phyloP scores from a whole-genome alignment of 2,329 filamentous ascomycete species.

The Gaeumannomyces tritici region DNA sequence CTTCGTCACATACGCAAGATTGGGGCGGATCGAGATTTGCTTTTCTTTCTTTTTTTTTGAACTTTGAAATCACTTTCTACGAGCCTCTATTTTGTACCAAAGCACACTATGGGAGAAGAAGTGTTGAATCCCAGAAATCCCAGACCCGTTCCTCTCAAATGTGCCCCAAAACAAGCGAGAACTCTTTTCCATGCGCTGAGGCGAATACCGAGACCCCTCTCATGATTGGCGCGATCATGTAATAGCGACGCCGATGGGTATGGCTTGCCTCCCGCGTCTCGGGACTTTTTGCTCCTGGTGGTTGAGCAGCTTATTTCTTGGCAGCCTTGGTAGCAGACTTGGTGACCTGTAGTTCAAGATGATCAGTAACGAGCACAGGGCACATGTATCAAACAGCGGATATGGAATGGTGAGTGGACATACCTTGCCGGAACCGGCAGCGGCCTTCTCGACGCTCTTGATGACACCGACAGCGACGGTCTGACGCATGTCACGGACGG shows the following conservation, averaged over 20 bases:
- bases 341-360: conserved; percentile 34
- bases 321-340: conserved; percentile 64
- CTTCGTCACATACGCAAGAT: background rate
- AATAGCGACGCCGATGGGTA: conserved; percentile 4
- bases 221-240: conserved; percentile 14
- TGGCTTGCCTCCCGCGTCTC: conserved; percentile 11
- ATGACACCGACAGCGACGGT: conserved; percentile 92
- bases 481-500: conserved; percentile 96
- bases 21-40: background rate
- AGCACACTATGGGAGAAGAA: conserved; percentile 18
- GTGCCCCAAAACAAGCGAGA: conserved; percentile 20
- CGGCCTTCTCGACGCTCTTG: conserved; percentile 70
- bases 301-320: conserved; percentile 55
- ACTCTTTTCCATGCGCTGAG: conserved; percentile 10
- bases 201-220: conserved; percentile 10
- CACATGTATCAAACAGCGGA: background rate
- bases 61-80: conserved; percentile 17
- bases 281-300: conserved; percentile 8
- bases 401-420: conserved; percentile 16
- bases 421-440: conserved; percentile 48
- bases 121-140: conserved; percentile 21
- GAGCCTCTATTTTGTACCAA: conserved; percentile 24
- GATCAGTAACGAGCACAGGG: conserved; percentile 1
- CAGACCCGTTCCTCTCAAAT: conserved; percentile 19
- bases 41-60: background rate